These are phyloP conservation scores for Rhexocercosporidium sp. DNA, from an alignment of 2,329 filamentous ascomycete species.

Conservation along the genomic window DNA sequence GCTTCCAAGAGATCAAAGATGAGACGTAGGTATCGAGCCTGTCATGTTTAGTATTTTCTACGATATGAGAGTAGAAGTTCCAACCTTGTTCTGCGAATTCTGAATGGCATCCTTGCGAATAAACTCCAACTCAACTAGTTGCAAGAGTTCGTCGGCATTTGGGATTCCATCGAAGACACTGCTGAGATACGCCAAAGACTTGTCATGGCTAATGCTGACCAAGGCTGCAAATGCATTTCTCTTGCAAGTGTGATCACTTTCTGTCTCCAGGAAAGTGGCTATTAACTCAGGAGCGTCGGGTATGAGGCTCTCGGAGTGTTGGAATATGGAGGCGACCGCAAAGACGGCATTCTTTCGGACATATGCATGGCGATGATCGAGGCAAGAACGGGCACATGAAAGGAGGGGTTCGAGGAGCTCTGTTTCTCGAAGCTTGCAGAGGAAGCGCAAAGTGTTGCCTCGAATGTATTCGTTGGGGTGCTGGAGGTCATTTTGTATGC, in stretches of 20 bases:
- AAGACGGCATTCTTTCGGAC: constrained; percentile 98
- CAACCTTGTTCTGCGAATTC: constrained; percentile 90
- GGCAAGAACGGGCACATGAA: constrained; percentile 87
- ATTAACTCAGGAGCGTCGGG: constrained; percentile 95
- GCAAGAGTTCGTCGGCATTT: constrained; percentile 91
- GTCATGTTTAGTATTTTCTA: constrained; percentile 41
- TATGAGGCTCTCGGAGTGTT: constrained; percentile 88
- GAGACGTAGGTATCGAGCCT: constrained; percentile 88
- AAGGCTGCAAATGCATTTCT: constrained; percentile 95
- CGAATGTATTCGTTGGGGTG: constrained; percentile 98
- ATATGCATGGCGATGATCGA: constrained; percentile 96
- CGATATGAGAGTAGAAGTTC: constrained; percentile 30
- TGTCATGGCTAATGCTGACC: constrained; percentile 89
- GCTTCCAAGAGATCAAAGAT: constrained; percentile 98
- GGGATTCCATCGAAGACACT: constrained; percentile 91
- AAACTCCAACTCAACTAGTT: constrained; percentile 94
- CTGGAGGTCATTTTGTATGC: constrained; percentile 95
- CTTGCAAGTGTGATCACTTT: constrained; percentile 96
- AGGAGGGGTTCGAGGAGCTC: constrained; percentile 96
- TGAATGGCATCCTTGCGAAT: constrained; percentile 97
- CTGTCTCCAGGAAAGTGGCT: constrained; percentile 83
- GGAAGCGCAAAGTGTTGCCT: constrained; percentile 96
- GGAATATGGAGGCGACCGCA: constrained; percentile 89
- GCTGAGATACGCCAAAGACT: constrained; percentile 86
- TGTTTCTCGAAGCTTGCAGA: constrained; percentile 93